Base-by-base conservation (phyloP, 345 rosid genomes). In the Lepidium sativum region DNA sequence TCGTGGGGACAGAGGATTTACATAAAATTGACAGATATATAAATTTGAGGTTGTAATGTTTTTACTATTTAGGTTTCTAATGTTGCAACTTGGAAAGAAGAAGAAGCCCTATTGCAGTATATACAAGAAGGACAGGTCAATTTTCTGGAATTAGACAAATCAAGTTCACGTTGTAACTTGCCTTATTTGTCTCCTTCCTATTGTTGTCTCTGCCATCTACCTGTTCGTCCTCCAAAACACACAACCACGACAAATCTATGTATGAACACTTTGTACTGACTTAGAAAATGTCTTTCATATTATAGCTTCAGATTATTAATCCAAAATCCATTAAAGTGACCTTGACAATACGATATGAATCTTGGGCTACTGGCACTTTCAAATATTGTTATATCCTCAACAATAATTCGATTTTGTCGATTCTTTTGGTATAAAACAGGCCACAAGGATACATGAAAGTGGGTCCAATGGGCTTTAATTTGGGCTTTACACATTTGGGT, bases 121-220 rank as follows among this genome's bases (percentile, higher is more conserved):
- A 10, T 8, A 52, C 48, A 54, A 14, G 44, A 16, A 65, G 40
- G 38, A n/a, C n/a, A 71, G 32, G 66, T 71, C 70, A 20, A 25
- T 32, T 58, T 63, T 70, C 69, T 63, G 10, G 51, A 63, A 29
- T 63, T 70, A 63, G 75, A 70, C 75, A 63, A 63, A 70, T 70
- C 58, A 54, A 38, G 40, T 63, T 70, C 75, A 70, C 69, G 75
- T 63, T 70, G 64, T 70, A 70, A 70, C 55, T 72, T 64, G 75
- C 70, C 75, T 64, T 40, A 64, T 71, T 34, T 57, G 75, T 71
- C 65, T 20, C 60, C 75, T 71, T 71, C 70, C 70, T 71, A 71
- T 49, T 63, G 59, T 71, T 55, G 39, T 64, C 45, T n/a, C 65
- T 71, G 53, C 53, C 70, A 63, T 53, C 65, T 64, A 55, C 69